phyloP scores from a whole-genome alignment of 176 grass and related monocot genomes.

The Panicum miliaceum region DNA sequence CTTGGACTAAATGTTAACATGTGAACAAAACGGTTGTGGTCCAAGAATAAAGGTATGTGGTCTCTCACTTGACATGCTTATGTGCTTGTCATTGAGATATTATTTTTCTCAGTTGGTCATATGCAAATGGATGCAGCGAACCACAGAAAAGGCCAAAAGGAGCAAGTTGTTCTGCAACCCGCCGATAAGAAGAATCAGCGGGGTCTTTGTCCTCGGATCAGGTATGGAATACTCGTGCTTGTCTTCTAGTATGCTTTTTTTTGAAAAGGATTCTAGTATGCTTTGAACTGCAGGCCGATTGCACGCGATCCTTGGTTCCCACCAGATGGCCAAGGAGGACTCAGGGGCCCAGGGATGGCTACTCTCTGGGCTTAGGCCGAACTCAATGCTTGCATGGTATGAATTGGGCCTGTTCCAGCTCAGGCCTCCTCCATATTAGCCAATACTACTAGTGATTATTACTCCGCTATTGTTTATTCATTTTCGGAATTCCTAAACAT shows the following conservation, averaged over 20 bases:
- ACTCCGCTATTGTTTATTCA: no score
- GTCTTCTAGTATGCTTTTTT: constrained; percentile 18
- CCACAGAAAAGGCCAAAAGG: constrained; percentile 8
- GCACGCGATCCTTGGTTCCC: no score
- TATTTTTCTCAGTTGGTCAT: not conserved
- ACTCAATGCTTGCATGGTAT: no score
- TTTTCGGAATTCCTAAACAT: no score
- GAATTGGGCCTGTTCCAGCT: no score
- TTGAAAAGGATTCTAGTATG: not conserved
- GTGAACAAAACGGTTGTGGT: constrained; percentile 3
- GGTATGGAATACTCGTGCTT: constrained; percentile 13
- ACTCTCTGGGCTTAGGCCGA: no score
- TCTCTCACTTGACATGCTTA: not conserved
- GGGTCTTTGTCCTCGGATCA: constrained; percentile 29
- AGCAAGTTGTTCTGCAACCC: not conserved
- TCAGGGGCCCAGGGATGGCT: no score
- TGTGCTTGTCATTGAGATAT: not conserved
- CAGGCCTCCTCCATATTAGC: no score
- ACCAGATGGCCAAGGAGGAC: no score
- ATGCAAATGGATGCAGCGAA: not conserved
- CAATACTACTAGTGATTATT: no score
- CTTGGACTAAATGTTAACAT: not conserved
- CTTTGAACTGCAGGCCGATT: not conserved
- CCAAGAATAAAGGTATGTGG: not conserved
- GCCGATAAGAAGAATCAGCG: constrained; percentile 15